Base-by-base conservation (phyloP, 306 rosid species). In the Crotalaria pallida region DNA sequence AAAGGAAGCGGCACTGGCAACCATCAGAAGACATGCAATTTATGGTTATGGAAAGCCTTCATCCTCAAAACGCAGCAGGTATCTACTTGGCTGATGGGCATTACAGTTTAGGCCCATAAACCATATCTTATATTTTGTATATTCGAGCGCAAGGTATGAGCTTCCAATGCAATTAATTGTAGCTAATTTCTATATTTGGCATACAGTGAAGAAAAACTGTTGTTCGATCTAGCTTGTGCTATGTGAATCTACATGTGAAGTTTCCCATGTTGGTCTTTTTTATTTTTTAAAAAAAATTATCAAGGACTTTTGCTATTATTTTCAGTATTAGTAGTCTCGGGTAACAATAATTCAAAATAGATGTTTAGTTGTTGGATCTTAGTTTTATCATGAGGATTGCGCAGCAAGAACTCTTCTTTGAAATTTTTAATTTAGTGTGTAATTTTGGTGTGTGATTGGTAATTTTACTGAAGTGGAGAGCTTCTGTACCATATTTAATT, bases 1-100 rank as follows among this genome's bases (percentile, higher is more conserved):
- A 94, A 71, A 94, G 99, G 89, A 94, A 94, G 81, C 62, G 99
- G 48, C 99, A 94, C 79, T 94, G 97, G 99, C 91, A 94, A 67
- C 99, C 99, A 58, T 94, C 99, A 29, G 99, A 94, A 77, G 97
- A 94, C 71, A 91, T 91, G 99, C 97, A 91, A 33, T 88, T 87
- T 64, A 94, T 94, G 99, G 96, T 91, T 74, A 94, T 94, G 99
- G 96, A 94, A 75, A 96, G 96, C 7, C 79, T 91, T 15, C 97
- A 94, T 69, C 88, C 95, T 1, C 96, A 88, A 49, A 87, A 74
- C 6, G 87, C 92, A 6, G 67, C 96, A n/a, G n/a, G n/a, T 21
- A 87, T 88, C 48, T 91, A 82, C 83, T 78, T 91, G 78, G 66
- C 84, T 7, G 96, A 88, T 74, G 88, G 84, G 31, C 99, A 85